Evolutionary conservation across 164 flowering plant genomes (phyloP).

Genomic region (Brasenia schreberi): DNA sequence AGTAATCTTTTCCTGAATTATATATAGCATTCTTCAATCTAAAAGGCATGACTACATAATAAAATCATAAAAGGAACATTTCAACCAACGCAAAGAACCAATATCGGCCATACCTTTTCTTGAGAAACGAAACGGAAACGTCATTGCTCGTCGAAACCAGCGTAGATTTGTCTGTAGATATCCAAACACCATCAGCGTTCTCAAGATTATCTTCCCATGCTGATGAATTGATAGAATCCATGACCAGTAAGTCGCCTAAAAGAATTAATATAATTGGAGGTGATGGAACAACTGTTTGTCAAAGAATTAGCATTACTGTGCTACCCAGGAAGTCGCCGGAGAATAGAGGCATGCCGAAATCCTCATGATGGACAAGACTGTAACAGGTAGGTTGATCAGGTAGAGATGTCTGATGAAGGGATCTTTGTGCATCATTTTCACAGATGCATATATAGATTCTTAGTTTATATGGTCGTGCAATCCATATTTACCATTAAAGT

Average conservation of each 20-base stretch:
- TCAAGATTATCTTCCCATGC: background rate
- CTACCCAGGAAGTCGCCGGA: background rate
- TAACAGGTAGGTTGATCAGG: background rate
- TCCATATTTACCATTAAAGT: background rate
- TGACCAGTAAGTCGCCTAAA: background rate
- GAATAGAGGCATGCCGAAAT: background rate
- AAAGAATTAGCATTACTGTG: background rate
- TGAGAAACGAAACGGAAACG: background rate
- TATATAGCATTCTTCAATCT: background rate
- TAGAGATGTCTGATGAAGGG: background rate
- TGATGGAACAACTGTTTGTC: background rate
- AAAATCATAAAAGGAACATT: background rate
- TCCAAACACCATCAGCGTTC: background rate
- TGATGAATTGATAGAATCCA: background rate
- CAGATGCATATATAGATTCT: background rate
- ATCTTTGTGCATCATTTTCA: background rate
- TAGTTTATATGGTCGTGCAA: background rate
- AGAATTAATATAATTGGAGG: background rate
- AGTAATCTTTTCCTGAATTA: constrained; percentile 25
- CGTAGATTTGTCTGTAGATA: background rate
- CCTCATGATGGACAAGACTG: background rate
- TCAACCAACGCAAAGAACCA: background rate
- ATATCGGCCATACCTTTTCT: background rate
- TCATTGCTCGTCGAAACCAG: background rate
- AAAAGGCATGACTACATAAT: no score